Evolutionary conservation across 331 rosid genomes (phyloP).

Genomic region (Arachis monticola): DNA sequence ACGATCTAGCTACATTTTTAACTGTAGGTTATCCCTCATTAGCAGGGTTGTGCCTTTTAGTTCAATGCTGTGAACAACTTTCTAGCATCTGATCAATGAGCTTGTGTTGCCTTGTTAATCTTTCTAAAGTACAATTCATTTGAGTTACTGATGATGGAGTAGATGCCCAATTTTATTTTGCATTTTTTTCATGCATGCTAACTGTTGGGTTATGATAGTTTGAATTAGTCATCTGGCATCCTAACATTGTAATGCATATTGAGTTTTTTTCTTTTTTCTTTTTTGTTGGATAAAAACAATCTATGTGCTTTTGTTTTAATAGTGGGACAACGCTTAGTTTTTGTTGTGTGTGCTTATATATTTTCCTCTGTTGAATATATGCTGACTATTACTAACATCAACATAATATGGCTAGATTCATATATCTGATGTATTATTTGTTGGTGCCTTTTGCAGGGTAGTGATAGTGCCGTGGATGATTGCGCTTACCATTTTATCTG

Average conservation of each 20-base stretch:
- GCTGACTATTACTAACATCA: neutral
- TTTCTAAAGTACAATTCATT: neutral
- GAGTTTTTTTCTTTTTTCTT: neutral
- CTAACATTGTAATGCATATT: neutral
- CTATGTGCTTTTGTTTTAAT: too few species aligned
- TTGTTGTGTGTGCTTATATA: conserved; percentile 1
- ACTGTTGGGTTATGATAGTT: neutral
- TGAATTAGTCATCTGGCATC: conserved; percentile 10
- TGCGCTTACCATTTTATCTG: conserved; percentile 84
- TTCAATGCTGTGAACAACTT: neutral
- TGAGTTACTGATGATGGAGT: conserved; percentile 14
- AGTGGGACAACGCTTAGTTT: too few species aligned
- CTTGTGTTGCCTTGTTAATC: neutral
- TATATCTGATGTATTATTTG: conserved; percentile 17
- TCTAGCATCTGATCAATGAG: conserved; percentile 3
- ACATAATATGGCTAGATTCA: neutral
- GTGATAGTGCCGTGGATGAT: conserved; percentile 81
- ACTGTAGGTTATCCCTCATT: neutral
- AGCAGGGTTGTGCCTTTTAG: neutral
- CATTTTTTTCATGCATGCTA: conserved; percentile 14
- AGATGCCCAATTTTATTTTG: neutral
- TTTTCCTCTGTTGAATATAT: neutral
- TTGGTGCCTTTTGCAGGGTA: conserved; percentile 62
- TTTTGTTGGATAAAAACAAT: too few species aligned
- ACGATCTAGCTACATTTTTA: conserved; percentile 20